Base-by-base conservation (phyloP, 148 eudicot species). In the Agrostemma githago region DNA sequence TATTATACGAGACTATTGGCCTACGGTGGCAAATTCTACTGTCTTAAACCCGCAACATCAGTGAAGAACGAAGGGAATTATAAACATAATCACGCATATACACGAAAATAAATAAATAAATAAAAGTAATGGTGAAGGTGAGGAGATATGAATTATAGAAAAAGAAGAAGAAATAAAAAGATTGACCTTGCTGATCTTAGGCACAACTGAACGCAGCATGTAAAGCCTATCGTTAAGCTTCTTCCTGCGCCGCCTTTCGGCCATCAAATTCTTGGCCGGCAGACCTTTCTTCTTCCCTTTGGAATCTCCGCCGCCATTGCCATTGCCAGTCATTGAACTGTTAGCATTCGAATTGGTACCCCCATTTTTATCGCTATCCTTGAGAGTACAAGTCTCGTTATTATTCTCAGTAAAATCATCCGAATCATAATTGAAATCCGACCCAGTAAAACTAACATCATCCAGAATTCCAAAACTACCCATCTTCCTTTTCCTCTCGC, bases 191-290 rank as follows among this genome's bases (percentile, higher is more conserved):
- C 98, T 94, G 76, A 94, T 94, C 79, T 91, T 94, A 61, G 98
- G 98, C 8, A 93, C 98, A 76, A 93, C 93, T 44, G 98, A 93
- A 77, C 98, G 80, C 60, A 93, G 70, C 93, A 90, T 90, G 78
- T 89, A 93, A 2, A 93, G 87, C 85, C 97, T 84, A 72, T 94
- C 98, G 81, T 94, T 94, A 78, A 94, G 96, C 87, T 94, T 94
- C 89, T 92, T 87, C 77, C 98, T 71, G 5, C 98, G 81, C 16
- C 96, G 87, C 46, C 98, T 75, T 64, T 94, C 98, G 3, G 98
- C 98, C 98, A 92, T 92, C 82, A 94, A 68, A 66, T 94, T 94
- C 86, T 94, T 94, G 15, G 98, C 97, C 11, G 97, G 98, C 19
- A 86, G 61, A 17, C 97, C 97, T 68, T 87, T 94, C 85, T 88